These are phyloP conservation scores for Debaryomyces sp. DNA, from an alignment of 1,139 yeast genomes.

Conservation along the genomic window DNA sequence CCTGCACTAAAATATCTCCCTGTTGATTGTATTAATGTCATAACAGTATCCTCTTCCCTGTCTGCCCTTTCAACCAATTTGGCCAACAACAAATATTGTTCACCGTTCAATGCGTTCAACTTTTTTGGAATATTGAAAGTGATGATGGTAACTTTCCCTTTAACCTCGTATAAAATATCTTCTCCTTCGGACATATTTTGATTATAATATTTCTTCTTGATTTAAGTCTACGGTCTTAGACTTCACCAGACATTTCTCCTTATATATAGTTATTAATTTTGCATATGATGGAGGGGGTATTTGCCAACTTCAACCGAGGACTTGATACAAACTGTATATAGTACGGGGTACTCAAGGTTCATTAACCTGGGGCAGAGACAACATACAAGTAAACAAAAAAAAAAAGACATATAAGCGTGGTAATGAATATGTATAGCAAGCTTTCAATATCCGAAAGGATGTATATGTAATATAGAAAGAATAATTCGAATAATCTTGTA, in stretches of 20 bases:
- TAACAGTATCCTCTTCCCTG: slow-evolving; percentile 61
- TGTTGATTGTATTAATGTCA: slow-evolving; percentile 69
- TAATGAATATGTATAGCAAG: neutral
- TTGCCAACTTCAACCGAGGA: slow-evolving; percentile 2
- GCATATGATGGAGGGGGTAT: slow-evolving; percentile 1
- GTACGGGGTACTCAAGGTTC: neutral
- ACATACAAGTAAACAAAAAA: neutral
- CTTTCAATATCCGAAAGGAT: neutral
- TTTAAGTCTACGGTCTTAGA: neutral
- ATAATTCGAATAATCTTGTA: neutral
- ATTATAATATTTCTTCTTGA: neutral
- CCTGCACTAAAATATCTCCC: slow-evolving; percentile 88
- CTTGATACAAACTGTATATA: slow-evolving; percentile 1
- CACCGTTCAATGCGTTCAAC: slow-evolving; percentile 69
- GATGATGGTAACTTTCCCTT: slow-evolving; percentile 61
- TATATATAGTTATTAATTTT: neutral
- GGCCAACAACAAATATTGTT: slow-evolving; percentile 67
- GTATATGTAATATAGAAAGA: neutral
- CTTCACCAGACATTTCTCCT: neutral
- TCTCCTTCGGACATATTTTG: slow-evolving; percentile 19
- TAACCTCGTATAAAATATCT: slow-evolving; percentile 54
- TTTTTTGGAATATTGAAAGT: slow-evolving; percentile 64
- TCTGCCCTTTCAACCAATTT: slow-evolving; percentile 66
- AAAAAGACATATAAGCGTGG: neutral
- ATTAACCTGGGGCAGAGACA: neutral